Conservation (phyloP, 371 early-diverging fungal species). For the Mucor racemosus region DNA sequence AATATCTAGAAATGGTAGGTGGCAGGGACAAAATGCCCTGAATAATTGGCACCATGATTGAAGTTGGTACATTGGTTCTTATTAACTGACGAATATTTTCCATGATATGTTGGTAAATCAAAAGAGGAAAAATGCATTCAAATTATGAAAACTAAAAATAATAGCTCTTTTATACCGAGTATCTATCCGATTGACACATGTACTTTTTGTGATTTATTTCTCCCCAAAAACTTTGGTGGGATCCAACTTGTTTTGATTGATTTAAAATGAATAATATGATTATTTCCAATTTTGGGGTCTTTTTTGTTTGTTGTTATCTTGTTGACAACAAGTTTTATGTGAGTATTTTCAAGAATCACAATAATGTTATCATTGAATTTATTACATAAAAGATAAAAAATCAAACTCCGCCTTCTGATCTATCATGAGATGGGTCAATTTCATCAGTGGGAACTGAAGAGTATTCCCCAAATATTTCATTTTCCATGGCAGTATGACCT, state of each 20-base stretch:
- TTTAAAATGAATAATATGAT: background rate
- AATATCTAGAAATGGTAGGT: slow-evolving; percentile 11
- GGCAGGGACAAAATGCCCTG: slow-evolving; percentile 17
- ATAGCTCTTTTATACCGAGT: too few relatives aligned
- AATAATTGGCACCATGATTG: slow-evolving; percentile 10
- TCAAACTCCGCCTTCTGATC: background rate
- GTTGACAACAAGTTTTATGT: too few relatives aligned
- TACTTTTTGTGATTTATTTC: background rate
- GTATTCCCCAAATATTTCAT: slow-evolving; percentile 39
- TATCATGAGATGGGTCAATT: slow-evolving; percentile 5
- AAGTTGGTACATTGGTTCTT: slow-evolving; percentile 8
- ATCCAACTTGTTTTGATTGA: too few relatives aligned
- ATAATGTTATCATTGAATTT: too few relatives aligned
- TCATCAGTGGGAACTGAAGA: slow-evolving; percentile 18
- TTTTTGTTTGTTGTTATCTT: too few relatives aligned
- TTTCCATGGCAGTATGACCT: slow-evolving; percentile 41
- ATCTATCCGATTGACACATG: background rate
- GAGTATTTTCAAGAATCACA: too few relatives aligned
- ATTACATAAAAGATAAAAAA: too few relatives aligned
- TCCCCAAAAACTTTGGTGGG: too few relatives aligned
- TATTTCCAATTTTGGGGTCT: too few relatives aligned
- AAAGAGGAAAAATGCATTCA: background rate
- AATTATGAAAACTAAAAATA: too few relatives aligned
- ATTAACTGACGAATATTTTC: slow-evolving; percentile 11
- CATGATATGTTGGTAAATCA: too few relatives aligned